These are phyloP conservation scores for Aspergillus brunneoviolaceus DNA, from an alignment of 2,329 filamentous ascomycete genomes.

Conservation along the genomic window DNA sequence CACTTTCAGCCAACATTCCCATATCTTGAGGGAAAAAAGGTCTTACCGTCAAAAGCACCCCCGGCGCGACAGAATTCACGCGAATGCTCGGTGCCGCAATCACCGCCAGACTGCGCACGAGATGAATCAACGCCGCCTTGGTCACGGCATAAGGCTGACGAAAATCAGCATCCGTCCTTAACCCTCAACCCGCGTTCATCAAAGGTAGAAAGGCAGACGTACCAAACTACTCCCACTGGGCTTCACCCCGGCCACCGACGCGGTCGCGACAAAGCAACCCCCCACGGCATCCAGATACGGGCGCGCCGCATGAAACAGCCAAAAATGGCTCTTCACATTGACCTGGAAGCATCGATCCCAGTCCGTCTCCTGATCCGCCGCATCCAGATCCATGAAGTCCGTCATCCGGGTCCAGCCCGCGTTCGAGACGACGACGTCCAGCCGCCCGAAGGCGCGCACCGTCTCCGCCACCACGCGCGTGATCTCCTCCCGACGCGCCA, in stretches of 20 bases:
- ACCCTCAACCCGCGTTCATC: no score
- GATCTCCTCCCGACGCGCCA: not conserved
- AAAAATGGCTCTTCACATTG: constrained; percentile 64
- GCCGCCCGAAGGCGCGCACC: constrained; percentile 45
- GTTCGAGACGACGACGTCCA: constrained; percentile 49
- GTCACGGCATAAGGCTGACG: constrained; percentile 7
- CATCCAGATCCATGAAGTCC: constrained; percentile 32
- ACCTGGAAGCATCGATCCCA: constrained; percentile 61
- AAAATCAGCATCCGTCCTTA: no score
- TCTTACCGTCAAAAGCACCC: constrained; percentile 7
- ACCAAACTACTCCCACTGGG: constrained; percentile 60
- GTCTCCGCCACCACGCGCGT: constrained; percentile 47
- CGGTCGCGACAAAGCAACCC: constrained; percentile 64
- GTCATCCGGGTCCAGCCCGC: constrained; percentile 42
- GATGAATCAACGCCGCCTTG: constrained; percentile 10
- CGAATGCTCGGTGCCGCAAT: constrained; percentile 6
- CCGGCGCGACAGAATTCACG: constrained; percentile 8
- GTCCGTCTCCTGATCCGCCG: constrained; percentile 50
- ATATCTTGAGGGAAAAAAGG: not conserved
- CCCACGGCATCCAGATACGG: constrained; percentile 56
- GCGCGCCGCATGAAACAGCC: constrained; percentile 58
- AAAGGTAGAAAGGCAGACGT: not conserved
- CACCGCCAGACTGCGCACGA: constrained; percentile 5
- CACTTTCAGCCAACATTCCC: not conserved
- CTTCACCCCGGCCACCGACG: constrained; percentile 63